phyloP scores from a whole-genome alignment of 2,329 filamentous ascomycete species.

The Colletotrichum musae region DNA sequence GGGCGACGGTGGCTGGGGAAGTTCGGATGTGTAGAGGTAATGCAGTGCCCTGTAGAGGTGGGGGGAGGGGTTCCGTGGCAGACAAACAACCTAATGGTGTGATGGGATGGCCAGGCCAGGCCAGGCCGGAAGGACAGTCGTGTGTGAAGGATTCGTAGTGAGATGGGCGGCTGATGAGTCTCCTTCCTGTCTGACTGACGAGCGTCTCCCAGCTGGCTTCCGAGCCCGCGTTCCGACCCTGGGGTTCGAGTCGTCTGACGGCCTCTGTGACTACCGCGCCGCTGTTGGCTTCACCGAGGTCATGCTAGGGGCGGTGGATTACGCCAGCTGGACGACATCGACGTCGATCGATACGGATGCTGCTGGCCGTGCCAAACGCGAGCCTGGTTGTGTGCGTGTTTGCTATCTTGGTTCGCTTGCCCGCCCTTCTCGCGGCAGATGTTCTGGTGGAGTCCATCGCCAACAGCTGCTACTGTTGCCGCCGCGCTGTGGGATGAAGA shows the following conservation, averaged over 20 bases:
- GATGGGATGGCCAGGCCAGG: slow-evolving; percentile 29
- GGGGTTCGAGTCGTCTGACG: not conserved
- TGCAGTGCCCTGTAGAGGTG: slow-evolving; percentile 26
- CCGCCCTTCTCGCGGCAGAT: not conserved
- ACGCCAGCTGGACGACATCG: slow-evolving; percentile 1
- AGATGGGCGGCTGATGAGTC: slow-evolving; percentile 19
- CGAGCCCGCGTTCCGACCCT: too few relatives aligned
- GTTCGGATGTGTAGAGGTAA: slow-evolving; percentile 35
- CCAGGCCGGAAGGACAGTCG: slow-evolving; percentile 2
- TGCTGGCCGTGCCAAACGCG: too few relatives aligned
- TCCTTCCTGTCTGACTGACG: slow-evolving; percentile 9
- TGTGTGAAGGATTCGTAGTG: slow-evolving; percentile 29
- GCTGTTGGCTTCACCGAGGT: too few relatives aligned
- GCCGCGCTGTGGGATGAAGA: slow-evolving; percentile 18
- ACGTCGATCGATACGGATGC: slow-evolving; percentile 1
- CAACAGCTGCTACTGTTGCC: not conserved
- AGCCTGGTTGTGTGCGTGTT: too few relatives aligned
- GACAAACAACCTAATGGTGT: slow-evolving; percentile 32
- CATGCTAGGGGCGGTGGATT: slow-evolving; percentile 5
- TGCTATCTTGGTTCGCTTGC: not conserved
- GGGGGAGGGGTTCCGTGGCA: slow-evolving; percentile 35
- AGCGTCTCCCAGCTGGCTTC: too few relatives aligned
- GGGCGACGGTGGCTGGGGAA: slow-evolving; percentile 32
- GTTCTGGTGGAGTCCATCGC: not conserved
- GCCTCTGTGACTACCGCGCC: too few relatives aligned